phyloP scores from a whole-genome alignment of 2,329 filamentous ascomycete genomes.

The Boeremia lycopersici region DNA sequence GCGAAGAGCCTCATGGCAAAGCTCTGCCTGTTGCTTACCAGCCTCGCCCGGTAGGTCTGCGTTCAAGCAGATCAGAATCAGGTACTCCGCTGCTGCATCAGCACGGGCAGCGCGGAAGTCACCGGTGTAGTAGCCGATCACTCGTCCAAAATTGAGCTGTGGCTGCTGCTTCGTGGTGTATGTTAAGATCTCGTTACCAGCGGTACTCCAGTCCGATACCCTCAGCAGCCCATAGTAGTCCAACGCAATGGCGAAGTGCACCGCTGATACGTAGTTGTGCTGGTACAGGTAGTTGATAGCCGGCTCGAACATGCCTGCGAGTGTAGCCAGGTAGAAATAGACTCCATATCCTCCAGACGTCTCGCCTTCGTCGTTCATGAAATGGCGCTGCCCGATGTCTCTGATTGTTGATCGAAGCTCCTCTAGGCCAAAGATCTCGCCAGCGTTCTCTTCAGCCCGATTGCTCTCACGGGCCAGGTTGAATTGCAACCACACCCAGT shows the following conservation, averaged over 20 bases:
- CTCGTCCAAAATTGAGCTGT: constrained; percentile 92
- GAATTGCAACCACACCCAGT: constrained; percentile 72
- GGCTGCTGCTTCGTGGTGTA: constrained; percentile 72
- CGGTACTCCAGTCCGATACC: constrained; percentile 78
- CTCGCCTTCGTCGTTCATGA: constrained; percentile 79
- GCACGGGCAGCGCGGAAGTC: constrained; percentile 93
- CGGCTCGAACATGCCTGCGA: constrained; percentile 92
- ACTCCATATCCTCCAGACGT: constrained; percentile 82
- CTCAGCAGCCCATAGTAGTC: constrained; percentile 71
- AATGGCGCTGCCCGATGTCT: constrained; percentile 91
- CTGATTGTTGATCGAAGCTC: constrained; percentile 79
- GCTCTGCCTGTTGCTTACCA: constrained; percentile 75
- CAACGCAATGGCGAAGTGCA: constrained; percentile 91
- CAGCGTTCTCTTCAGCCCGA: constrained; percentile 65
- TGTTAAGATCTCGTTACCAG: constrained; percentile 66
- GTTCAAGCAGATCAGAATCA: constrained; percentile 90
- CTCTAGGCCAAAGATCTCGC: constrained; percentile 66
- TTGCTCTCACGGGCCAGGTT: constrained; percentile 66
- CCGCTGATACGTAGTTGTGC: constrained; percentile 89
- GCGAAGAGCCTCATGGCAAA: constrained; percentile 91
- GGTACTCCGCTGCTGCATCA: constrained; percentile 89
- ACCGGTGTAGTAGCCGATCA: constrained; percentile 92
- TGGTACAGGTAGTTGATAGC: constrained; percentile 89
- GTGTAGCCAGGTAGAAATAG: constrained; percentile 89
- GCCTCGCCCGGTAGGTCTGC: constrained; percentile 76